Percentiles rank a stretch among this genome's conserved stretches.
These are phyloP conservation scores for Suillus weaverae DNA, from an alignment of 768 basidiomycete genomes.

Conservation along the genomic window DNA sequence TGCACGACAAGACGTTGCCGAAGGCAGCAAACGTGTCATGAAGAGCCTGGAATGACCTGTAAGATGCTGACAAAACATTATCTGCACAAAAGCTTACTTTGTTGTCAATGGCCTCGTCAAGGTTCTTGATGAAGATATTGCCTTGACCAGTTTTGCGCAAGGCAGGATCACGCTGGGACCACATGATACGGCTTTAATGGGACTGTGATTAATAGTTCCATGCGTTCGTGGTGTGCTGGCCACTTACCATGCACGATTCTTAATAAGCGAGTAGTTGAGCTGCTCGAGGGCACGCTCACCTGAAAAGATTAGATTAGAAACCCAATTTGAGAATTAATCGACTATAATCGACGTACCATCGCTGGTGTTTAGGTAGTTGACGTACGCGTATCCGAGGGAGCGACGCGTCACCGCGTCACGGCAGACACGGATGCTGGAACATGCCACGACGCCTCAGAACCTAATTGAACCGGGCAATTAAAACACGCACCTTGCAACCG, in stretches of 20 bases:
- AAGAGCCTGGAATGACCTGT: constrained; percentile 63
- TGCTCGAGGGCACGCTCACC: constrained; percentile 98
- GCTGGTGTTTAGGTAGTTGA: constrained; percentile 94
- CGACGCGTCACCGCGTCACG: constrained; percentile 99
- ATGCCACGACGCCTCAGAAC: background rate
- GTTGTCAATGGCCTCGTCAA: constrained; percentile 97
- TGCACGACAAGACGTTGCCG: constrained; percentile 98
- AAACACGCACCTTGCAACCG: constrained; percentile 83
- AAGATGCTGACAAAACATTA: background rate
- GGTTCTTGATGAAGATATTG: constrained; percentile 99
- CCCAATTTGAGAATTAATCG: background rate
- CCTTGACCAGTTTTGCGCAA: constrained; percentile 99
- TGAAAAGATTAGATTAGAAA: constrained; percentile 30
- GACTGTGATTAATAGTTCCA: constrained; percentile 8
- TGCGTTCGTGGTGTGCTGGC: background rate
- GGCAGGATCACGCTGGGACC: constrained; percentile 99
- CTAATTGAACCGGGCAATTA: background rate
- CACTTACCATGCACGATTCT: constrained; percentile 89
- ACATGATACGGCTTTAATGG: constrained; percentile 91
- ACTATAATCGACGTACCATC: constrained; percentile 64
- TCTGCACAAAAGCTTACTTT: constrained; percentile 52
- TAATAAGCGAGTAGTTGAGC: constrained; percentile 99
- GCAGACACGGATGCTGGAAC: constrained; percentile 91
- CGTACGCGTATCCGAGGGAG: constrained; percentile 99
- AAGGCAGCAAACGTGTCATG: constrained; percentile 99